Conservation (phyloP, 306 rosid genomes). For the Boehmeria nivea region DNA sequence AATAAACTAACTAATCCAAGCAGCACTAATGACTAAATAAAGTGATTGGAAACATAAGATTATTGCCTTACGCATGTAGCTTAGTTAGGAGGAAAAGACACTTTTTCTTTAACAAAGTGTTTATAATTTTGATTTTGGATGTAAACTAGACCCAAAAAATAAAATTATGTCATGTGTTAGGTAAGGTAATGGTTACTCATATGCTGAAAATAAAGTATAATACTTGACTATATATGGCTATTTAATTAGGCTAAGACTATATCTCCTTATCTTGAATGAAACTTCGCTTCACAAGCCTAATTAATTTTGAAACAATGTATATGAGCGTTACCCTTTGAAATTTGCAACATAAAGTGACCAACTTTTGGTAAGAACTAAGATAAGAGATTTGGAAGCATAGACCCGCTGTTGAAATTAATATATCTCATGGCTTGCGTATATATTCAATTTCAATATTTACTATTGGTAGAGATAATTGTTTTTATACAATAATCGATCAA, state of each 20-base stretch:
- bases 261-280: neutral
- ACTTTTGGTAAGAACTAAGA: neutral
- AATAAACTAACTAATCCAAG: no score
- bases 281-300: neutral
- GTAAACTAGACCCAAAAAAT: no score
- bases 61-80: conserved; percentile 2
- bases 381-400: no score
- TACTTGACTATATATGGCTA: neutral
- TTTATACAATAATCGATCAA: no score
- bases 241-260: no score
- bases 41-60: no score
- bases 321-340: neutral
- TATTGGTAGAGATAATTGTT: no score
- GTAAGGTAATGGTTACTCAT: conserved; percentile 4
- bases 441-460: no score
- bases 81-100: neutral
- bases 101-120: neutral
- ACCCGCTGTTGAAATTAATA: no score
- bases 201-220: neutral
- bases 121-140: no score
- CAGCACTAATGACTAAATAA: no score
- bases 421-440: no score
- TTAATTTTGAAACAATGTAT: neutral
- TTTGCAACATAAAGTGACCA: neutral
- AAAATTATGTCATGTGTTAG: neutral